A percentile compares a stretch with the other conserved stretches of the same genome.
Evolutionary conservation across 257 asterid species (phyloP).

Genomic region (Capsicum rhomboideum): DNA sequence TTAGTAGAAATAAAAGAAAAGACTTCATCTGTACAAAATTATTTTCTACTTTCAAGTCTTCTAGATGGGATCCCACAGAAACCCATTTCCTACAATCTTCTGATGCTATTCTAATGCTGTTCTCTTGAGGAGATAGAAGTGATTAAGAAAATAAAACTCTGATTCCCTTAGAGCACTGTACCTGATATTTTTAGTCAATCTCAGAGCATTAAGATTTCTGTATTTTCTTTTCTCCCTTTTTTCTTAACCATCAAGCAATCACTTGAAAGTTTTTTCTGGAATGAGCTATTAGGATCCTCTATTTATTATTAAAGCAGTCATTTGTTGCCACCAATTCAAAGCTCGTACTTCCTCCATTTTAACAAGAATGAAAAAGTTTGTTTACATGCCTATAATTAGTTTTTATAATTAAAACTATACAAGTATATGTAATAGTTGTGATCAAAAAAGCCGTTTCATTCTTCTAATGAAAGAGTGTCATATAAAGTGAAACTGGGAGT

Average conservation of each 20-base stretch:
- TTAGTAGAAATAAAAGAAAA: neutral
- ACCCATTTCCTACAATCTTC: neutral
- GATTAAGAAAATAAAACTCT: neutral
- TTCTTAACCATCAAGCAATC: neutral
- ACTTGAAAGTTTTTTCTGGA: neutral
- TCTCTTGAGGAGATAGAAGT: neutral
- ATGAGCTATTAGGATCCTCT: neutral
- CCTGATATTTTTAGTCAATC: neutral
- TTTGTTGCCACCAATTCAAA: neutral
- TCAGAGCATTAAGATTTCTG: neutral
- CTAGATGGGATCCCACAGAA: neutral
- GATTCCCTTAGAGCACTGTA: neutral
- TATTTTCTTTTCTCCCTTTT: neutral
- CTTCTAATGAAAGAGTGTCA: neutral
- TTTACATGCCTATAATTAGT: neutral
- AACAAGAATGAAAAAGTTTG: neutral
- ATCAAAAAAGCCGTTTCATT: neutral
- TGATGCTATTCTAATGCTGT: neutral
- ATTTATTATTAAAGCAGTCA: neutral
- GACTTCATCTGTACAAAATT: neutral
- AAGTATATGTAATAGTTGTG: neutral
- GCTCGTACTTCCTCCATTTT: neutral
- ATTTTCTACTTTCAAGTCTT: neutral
- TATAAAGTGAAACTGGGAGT: neutral
- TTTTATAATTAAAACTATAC: neutral